A percentile compares a stretch with the other conserved stretches of the same genome.
Conservation (phyloP, 495 filamentous ascomycete species). For the Penicillium nucicola region DNA sequence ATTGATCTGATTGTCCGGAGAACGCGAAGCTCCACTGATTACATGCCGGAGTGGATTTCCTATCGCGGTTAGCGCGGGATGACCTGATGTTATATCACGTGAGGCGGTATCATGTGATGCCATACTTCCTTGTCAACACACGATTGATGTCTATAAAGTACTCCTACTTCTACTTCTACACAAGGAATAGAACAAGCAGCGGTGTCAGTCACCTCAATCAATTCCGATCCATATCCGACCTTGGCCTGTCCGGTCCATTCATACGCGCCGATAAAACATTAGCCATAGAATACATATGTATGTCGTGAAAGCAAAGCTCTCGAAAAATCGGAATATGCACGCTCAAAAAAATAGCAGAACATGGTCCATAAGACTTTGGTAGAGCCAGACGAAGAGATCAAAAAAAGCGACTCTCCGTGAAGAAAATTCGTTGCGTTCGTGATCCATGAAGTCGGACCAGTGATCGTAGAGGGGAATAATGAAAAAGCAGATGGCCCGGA, state of each 20-base stretch:
- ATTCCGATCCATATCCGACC: constrained; percentile 7
- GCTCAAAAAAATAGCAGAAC: constrained; percentile 39
- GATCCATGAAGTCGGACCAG: constrained; percentile 40
- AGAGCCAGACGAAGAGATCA: constrained; percentile 15
- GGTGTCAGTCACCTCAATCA: constrained; percentile 9
- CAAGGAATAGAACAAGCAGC: constrained; percentile 4
- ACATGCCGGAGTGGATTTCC: neutral
- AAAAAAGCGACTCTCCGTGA: constrained; percentile 15
- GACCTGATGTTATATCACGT: neutral
- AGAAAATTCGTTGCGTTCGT: constrained; percentile 48
- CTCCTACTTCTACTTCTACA: neutral
- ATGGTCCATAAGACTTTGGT: constrained; percentile 30
- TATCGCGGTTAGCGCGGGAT: neutral
- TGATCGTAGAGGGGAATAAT: constrained; percentile 1
- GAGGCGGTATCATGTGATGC: neutral
- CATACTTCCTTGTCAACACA: too few species aligned
- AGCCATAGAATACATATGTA: constrained; percentile 35
- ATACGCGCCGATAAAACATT: constrained; percentile 8
- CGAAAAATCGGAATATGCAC: constrained; percentile 39
- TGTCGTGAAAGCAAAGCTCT: constrained; percentile 18
- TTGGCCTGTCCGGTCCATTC: constrained; percentile 8
- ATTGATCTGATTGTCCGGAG: constrained; percentile 4
- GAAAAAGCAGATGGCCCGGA: constrained; percentile 7
- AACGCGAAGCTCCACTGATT: neutral
- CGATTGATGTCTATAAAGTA: too few species aligned